Evolutionary conservation across 2,329 filamentous ascomycete species (phyloP), one percentile per base, ranked within the genome.

Genomic region (Tolypocladium endophyticum): DNA sequence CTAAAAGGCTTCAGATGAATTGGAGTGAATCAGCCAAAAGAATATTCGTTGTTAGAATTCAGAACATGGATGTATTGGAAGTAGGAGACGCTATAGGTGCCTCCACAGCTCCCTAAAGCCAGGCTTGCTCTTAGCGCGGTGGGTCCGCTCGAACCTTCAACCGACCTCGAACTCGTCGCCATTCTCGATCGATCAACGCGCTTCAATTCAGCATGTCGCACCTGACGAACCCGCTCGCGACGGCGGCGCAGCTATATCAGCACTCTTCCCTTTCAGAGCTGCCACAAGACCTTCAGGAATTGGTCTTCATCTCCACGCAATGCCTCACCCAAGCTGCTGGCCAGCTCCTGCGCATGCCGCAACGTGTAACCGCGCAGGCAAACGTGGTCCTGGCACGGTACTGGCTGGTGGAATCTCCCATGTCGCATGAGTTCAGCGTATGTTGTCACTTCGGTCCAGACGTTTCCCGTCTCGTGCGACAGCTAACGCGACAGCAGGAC

Each of bases 301-400:
- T 83, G 63, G 79, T 92, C 63, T 87, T 88, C 66, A 88, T 87
- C 71, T 81, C 87, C 58, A 87, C 87, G 41, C 86, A 89, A 70
- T 83, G 83, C 65, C 81, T 93, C 52, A 90, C 88, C 3, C 90
- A 94, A 73, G 85, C 87, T 28, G 88, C 89, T 14, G 90, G 90
- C 36, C 81, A 95, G 57, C 82, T 97, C 23, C 81, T 99, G 3
- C 85, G 90, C 55, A 80, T 97, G 45, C 89, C 91, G 8, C 92
- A 96, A 71, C 90, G 92, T 65, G 85, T 90, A 45, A 90, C 94
- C 45, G 89, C 92, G 5, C 89, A 92, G 68, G 90, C 92, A 3
- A 90, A 92, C 69, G 85, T 97, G 47, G 75, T 94, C 0, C 84
- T 96, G 39, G 87, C 88, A 57, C 84, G 93, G 18, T 94, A 91